Evolutionary conservation across 768 basidiomycete species (phyloP), one percentile per base, ranked within the genome.

Genomic region (Tephrocybe rancida): DNA sequence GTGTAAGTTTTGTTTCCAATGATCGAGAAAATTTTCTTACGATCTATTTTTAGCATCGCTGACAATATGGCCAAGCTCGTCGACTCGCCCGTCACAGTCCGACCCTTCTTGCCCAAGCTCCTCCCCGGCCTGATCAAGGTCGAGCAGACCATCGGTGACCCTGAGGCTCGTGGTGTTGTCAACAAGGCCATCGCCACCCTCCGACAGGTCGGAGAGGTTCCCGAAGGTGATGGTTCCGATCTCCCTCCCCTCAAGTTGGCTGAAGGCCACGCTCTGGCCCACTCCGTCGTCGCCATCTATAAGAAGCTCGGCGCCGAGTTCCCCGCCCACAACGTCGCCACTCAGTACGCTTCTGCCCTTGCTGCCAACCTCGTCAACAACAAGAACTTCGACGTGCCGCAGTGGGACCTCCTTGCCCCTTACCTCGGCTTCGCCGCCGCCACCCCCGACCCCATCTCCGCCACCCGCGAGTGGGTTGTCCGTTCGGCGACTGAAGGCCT

Each of bases 61-160:
- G 95, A 98, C 78, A 98, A 97, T 85, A 98, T 98, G 95, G 73
- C 95, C 67, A 97, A 97, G 79, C 87, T 98, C 67, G 95, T 98
- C 67, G 95, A 96, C 77, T 96, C 93, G 24, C 83, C 88, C 49
- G 76, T 93, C 73, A 96, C 94, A 47, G 95, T 98, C 73, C 90
- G 95, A 66, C 95, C 95, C 55, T 98, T 98, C 89, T 67, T 98
- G 62, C 95, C 94, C 65, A 95, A 91, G 74, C 88, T 98, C 29
- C 86, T 98, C 63, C 95, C 95, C 22, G 94, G 92, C 61, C 82
- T 98, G 52, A 84, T 98, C 80, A 98, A 98, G 86, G 88, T 96
- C 60, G 91, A 96, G 81, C 82, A 83, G 56, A 84, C 89, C 66
- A 93, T 98, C 55, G 95, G 92, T 76, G 97, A 99, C 74, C 97